Base-by-base conservation (phyloP, 345 rosid genomes). In the Rubroshorea leprosula region DNA sequence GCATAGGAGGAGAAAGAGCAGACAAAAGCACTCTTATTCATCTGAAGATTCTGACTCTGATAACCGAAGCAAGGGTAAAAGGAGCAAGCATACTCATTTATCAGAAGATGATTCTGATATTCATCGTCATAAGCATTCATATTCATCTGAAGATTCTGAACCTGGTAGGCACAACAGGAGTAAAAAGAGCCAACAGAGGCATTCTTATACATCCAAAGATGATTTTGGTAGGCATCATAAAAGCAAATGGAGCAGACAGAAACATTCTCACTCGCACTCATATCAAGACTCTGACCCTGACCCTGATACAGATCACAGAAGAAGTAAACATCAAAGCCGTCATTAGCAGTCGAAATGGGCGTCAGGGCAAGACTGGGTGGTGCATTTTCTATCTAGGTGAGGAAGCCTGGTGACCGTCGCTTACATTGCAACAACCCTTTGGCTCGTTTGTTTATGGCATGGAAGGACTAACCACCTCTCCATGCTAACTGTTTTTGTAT, bases 81-180 rank as follows among this genome's bases (percentile, higher is more conserved):
- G 19, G 24, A 66, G 64, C 22, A 6, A 57, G 57, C 70, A 65
- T 61, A 53, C 43, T 23, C 49, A 45, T 46, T 38, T 64, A 22
- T 67, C 66, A 38, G 67, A 61, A 48, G 72, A 68, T 51, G 54
- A 68, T 5, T 61, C 61, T 20, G 63, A 64, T 11, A 39, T 1
- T 4, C 14, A 39, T 2, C 2, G 45, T 46, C 63, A 64, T 25
- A 75, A 39, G 51, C 71, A 56, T 18, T 62, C 80, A 9, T 18
- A 45, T 31, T 66, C 76, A 16, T 67, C 78, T 43, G 76, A 77
- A 49, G 74, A 65, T 74, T 54, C 7, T 11, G 79, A 74, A 24
- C 39, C 55, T 7, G 70, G 70, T 56, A 77, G 70, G 57, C 68
- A 55, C 55, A 55, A 66, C 44, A 60, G 63, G 50, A 58, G 52